Conservation (phyloP, 352 stramenopile species). For the Phytophthora gonapodyides region DNA sequence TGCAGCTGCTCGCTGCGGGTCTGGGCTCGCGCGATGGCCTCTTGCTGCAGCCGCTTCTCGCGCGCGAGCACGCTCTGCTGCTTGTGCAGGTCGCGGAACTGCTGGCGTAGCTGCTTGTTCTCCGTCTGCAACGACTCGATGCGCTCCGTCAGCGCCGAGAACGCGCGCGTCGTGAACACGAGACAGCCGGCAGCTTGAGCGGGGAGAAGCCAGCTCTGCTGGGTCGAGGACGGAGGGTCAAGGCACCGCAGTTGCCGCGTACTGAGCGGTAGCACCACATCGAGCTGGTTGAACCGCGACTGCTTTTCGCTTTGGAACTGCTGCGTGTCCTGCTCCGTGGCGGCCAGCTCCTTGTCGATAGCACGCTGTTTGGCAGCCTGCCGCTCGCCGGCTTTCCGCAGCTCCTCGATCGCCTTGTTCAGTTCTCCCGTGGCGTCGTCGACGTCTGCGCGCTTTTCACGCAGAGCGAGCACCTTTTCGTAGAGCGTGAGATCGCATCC, state of each 20-base stretch:
- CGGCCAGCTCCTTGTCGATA: conserved; percentile 93
- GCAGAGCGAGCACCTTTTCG: conserved; percentile 91
- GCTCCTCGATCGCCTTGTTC: conserved; percentile 86
- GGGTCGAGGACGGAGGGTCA: conserved; percentile 25
- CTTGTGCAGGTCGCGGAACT: conserved; percentile 90
- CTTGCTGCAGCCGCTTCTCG: conserved; percentile 79
- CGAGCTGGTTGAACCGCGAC: conserved; percentile 87
- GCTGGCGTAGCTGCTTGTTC: conserved; percentile 83
- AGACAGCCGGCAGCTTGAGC: conserved; percentile 59
- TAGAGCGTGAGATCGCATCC: conserved; percentile 92
- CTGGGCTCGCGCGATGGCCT: conserved; percentile 64
- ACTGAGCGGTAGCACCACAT: conserved; percentile 80
- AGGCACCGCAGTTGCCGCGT: conserved; percentile 78
- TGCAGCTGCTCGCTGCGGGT: conserved; percentile 81
- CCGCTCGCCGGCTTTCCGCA: conserved; percentile 86
- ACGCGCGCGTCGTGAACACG: conserved; percentile 69
- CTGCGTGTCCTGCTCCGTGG: conserved; percentile 89
- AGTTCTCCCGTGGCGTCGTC: conserved; percentile 91
- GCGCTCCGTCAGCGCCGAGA: conserved; percentile 65
- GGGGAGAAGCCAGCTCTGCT: conserved; percentile 51
- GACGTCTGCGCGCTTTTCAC: conserved; percentile 91
- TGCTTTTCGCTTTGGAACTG: conserved; percentile 95
- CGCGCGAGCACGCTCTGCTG: conserved; percentile 82
- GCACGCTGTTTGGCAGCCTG: conserved; percentile 83
- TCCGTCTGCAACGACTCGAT: conserved; percentile 85